Percentiles rank a stretch among this genome's conserved stretches.
Evolutionary conservation across 495 filamentous ascomycete species (phyloP).

Genomic region (Monascus purpureus): DNA sequence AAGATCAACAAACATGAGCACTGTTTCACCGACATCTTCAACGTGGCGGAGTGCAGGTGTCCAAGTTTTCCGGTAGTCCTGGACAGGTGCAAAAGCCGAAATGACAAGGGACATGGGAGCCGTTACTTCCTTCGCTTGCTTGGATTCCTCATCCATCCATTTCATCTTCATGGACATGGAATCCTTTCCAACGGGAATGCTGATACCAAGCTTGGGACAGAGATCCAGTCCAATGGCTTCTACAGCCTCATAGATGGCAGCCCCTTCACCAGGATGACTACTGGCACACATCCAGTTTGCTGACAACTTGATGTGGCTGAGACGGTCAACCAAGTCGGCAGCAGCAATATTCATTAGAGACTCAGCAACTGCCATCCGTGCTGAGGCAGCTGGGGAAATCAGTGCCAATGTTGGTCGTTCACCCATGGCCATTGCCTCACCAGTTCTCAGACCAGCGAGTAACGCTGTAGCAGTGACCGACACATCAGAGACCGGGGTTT

Average conservation of each 20-base stretch:
- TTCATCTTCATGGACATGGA: conserved; percentile 98
- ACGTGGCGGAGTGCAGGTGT: conserved; percentile 71
- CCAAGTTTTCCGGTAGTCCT: conserved; percentile 74
- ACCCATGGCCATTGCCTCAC: conserved; percentile 95
- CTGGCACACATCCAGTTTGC: conserved; percentile 99
- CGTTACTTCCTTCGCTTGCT: conserved; percentile 67
- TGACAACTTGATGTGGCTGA: conserved; percentile 70
- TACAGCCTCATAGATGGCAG: conserved; percentile 87
- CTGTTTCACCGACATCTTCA: conserved; percentile 80
- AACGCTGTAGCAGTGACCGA: conserved; percentile 81
- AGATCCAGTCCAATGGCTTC: conserved; percentile 87
- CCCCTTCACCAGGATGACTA: conserved; percentile 85
- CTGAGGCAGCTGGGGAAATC: conserved; percentile 85
- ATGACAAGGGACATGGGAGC: conserved; percentile 83
- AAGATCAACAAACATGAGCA: conserved; percentile 85
- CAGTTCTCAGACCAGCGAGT: conserved; percentile 54
- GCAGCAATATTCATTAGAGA: conserved; percentile 85
- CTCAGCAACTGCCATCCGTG: conserved; percentile 92
- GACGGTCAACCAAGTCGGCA: conserved; percentile 62
- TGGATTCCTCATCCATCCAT: conserved; percentile 65
- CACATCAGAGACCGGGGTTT: conserved; percentile 87
- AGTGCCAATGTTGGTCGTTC: conserved; percentile 84
- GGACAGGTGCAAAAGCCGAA: conserved; percentile 75
- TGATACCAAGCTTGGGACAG: conserved; percentile 68
- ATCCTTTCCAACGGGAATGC: conserved; percentile 94